Evolutionary conservation across 2,329 filamentous ascomycete genomes (phyloP).

Genomic region (Talaromyces sp.): DNA sequence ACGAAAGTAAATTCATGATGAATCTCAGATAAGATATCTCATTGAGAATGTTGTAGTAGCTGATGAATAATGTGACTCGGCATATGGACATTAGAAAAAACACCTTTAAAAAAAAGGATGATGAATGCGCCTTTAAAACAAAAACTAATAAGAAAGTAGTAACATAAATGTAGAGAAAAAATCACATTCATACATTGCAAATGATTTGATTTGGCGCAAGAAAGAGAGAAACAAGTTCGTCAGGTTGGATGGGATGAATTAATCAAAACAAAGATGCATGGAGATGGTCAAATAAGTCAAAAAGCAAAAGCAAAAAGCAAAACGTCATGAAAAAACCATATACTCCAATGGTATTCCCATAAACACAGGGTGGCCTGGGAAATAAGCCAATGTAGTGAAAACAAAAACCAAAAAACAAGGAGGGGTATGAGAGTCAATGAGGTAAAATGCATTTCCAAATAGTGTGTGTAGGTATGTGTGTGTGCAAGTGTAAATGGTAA

Average conservation of each 20-base stretch:
- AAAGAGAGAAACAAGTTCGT: neutral
- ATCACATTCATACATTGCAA: neutral
- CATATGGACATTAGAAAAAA: neutral
- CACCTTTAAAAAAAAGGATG: conserved; percentile 12
- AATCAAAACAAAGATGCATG: neutral
- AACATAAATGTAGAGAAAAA: neutral
- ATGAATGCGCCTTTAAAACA: conserved; percentile 12
- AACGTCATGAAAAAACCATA: neutral
- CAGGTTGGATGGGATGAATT: neutral
- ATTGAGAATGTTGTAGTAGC: too few species aligned
- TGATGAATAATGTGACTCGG: neutral
- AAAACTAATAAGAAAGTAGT: neutral
- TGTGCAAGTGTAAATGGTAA: neutral
- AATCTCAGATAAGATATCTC: neutral
- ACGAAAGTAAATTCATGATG: neutral
- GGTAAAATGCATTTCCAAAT: neutral
- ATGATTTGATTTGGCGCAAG: neutral
- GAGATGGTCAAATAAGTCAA: neutral
- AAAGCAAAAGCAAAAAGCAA: neutral
- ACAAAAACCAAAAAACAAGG: neutral
- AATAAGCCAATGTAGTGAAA: conserved; percentile 16
- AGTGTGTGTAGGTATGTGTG: neutral
- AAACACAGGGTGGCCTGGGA: neutral
- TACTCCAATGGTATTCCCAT: neutral
- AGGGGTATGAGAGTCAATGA: neutral